Percentiles rank a stretch among this genome's conserved stretches.
Evolutionary conservation across 2,329 filamentous ascomycete genomes (phyloP).

Genomic region (Zymoseptoria crescenta): DNA sequence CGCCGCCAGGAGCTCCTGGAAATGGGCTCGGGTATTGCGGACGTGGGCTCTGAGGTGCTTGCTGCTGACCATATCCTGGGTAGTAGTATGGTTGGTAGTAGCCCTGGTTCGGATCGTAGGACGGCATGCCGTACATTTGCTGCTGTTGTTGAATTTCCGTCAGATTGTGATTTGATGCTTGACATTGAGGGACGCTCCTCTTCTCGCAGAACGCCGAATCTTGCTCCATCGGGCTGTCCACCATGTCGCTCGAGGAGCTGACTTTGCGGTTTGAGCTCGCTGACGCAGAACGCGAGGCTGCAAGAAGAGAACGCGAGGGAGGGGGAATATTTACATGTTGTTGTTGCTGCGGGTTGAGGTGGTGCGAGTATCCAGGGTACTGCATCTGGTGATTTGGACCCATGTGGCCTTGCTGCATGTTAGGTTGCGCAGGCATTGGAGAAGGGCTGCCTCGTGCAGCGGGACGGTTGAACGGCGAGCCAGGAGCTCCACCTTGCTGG

Average conservation of each 20-base stretch:
- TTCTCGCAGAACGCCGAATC: constrained; percentile 1
- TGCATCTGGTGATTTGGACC: constrained; percentile 52
- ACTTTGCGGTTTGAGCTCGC: constrained; percentile 10
- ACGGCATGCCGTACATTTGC: constrained; percentile 52
- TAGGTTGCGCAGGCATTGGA: constrained; percentile 53
- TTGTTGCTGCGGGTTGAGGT: constrained; percentile 50
- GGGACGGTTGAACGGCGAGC: constrained; percentile 33
- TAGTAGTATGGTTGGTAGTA: constrained; percentile 42
- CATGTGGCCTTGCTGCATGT: constrained; percentile 49
- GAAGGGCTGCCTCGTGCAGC: constrained; percentile 54
- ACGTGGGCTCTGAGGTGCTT: constrained; percentile 39
- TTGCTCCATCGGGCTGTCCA: constrained; percentile 12
- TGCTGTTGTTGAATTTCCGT: constrained; percentile 36
- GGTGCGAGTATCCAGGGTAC: constrained; percentile 51
- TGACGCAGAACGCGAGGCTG: constrained; percentile 12
- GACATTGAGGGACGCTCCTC: not conserved
- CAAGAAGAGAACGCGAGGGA: constrained; percentile 6
- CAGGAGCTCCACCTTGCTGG: constrained; percentile 17
- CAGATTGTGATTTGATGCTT: constrained; percentile 32
- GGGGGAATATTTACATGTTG: constrained; percentile 55
- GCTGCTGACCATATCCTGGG: constrained; percentile 46
- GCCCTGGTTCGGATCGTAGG: constrained; percentile 40
- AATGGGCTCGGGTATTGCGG: constrained; percentile 42
- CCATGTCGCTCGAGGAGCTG: constrained; percentile 11
- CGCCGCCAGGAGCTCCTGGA: constrained; percentile 37